phyloP scores from a whole-genome alignment of 139 green algal species.

The Chloropicon primus region DNA sequence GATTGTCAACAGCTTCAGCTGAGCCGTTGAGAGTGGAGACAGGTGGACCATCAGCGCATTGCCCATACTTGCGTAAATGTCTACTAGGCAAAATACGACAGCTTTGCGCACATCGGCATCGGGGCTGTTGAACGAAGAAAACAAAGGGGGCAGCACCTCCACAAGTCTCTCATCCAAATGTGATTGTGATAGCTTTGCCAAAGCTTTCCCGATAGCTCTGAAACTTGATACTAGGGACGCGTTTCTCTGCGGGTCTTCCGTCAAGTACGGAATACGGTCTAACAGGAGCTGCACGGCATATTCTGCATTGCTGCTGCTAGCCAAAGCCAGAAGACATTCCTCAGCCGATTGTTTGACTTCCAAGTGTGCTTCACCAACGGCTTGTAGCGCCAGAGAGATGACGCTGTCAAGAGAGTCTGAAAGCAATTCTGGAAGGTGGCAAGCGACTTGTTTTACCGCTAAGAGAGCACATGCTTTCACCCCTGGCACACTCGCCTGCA shows the following conservation, averaged over 20 bases:
- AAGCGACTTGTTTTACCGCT: neutral
- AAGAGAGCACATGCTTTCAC: neutral
- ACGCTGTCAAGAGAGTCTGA: neutral
- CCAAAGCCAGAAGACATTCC: neutral
- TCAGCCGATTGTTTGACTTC: neutral
- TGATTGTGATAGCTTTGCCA: neutral
- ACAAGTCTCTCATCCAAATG: neutral
- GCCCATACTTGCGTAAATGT: conserved; percentile 29
- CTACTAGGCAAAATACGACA: conserved; percentile 36
- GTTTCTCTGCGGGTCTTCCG: neutral
- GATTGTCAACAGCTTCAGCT: conserved; percentile 50
- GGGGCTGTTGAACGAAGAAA: conserved; percentile 32
- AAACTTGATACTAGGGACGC: neutral
- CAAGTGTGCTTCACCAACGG: neutral
- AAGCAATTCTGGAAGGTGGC: neutral
- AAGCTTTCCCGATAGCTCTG: neutral
- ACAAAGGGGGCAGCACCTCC: conserved; percentile 38
- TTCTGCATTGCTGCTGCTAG: neutral
- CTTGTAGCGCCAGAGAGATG: neutral
- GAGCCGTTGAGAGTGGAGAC: conserved; percentile 23
- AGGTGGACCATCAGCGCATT: conserved; percentile 35
- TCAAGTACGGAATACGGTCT: neutral
- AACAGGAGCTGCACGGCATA: neutral
- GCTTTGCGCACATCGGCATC: conserved; percentile 48
- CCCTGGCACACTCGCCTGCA: neutral